Base-by-base conservation (phyloP, 768 basidiomycete genomes). In the Lactarius deliciosus region DNA sequence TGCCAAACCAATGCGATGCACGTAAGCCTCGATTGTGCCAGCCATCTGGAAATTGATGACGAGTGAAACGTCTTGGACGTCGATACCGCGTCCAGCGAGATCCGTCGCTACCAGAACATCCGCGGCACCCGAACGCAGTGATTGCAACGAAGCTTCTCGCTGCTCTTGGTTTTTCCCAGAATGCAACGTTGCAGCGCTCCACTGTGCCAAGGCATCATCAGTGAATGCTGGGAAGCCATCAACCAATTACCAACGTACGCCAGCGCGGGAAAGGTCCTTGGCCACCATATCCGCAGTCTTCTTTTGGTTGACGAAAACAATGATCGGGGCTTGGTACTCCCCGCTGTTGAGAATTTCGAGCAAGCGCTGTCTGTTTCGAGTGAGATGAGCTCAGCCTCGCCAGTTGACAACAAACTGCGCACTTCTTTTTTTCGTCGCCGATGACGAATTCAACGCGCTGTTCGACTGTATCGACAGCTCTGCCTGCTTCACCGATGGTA, bases 11-110 rank as follows among this genome's bases (percentile, higher is more conserved):
- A 99, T 98, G 76, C 96, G 90, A 78, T 98, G 96, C 56, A 98
- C 94, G 74, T 97, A 98, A 47, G 90, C 94, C 77, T 99, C 97
- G 77, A 99, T 98, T 25, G 91, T 93, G 72, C 85, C 86, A 6
- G 95, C 86, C 96, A 98, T 98, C 79, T 97, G 94, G 83, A 88
- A 99, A 77, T 98, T 98, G 82, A 98, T 88, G 69, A 98, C 96
- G 60, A 97, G 81, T 67, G 88, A 91, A 67, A 98, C 97, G 75
- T 98, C 95, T 68, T 94, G 92, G 15, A 99, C 96, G 77, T 99
- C 97, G 76, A 98, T 98, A 83, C 97, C 97, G 73, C 97, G 92
- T 55, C 97, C 97, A 50, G 97, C 97, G 54, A 99, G 82, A 77
- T 99, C 97, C 5, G 97, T 99, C 1, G 97, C 97, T 38, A 99